phyloP scores from a whole-genome alignment of 2,329 filamentous ascomycete species.

The Diplodia corticola region DNA sequence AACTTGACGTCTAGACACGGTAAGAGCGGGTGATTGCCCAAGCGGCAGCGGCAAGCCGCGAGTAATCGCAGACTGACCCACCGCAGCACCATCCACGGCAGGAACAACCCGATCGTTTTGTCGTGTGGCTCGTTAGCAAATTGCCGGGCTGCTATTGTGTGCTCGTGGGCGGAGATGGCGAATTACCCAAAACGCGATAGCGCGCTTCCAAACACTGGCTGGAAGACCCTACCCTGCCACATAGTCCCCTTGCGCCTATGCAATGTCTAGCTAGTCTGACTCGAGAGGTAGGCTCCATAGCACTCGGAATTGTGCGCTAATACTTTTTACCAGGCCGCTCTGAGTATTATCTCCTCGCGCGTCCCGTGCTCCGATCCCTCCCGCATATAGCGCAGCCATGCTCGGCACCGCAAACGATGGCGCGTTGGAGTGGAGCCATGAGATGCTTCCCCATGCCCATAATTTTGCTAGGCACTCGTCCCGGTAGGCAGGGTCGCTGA shows the following conservation, averaged over 20 bases:
- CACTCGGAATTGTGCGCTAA: background rate
- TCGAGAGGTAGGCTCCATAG: background rate
- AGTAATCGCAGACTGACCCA: background rate
- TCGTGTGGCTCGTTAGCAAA: background rate
- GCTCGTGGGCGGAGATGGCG: slow-evolving; percentile 2
- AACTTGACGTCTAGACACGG: background rate
- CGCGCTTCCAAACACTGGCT: background rate
- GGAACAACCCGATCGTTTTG: background rate
- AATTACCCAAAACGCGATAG: slow-evolving; percentile 15
- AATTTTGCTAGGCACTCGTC: background rate
- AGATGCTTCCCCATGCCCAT: background rate
- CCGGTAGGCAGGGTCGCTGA: background rate
- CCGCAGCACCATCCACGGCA: background rate
- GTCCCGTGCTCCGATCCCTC: background rate
- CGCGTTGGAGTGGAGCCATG: slow-evolving; percentile 12
- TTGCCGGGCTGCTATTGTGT: slow-evolving; percentile 6
- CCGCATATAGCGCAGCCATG: background rate
- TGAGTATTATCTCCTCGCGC: slow-evolving; percentile 1
- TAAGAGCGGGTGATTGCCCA: background rate
- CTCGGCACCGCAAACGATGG: background rate
- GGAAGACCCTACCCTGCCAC: background rate
- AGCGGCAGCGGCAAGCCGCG: background rate
- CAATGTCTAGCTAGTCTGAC: background rate
- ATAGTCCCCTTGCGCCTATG: background rate
- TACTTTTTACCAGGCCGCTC: background rate